Base-by-base conservation (phyloP, 805 yeast genomes). In the Myxozyma vanderwaltii region DNA sequence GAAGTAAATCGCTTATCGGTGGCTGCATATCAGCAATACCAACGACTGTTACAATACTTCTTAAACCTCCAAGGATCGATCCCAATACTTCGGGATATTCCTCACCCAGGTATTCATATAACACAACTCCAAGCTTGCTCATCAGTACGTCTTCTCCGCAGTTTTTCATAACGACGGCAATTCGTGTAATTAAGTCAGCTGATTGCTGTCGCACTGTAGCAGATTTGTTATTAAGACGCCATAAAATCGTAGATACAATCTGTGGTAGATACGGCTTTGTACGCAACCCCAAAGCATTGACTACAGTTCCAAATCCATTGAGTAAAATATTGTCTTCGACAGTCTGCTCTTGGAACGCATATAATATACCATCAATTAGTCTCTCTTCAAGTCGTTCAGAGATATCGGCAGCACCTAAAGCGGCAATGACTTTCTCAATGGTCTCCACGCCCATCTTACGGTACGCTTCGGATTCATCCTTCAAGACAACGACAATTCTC, bases 31-130 rank as follows among this genome's bases (percentile, higher is more conserved):
- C 74, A 0, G 81, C 78, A 13, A 85, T 76, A 7, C 87, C 88
- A 45, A 86, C 79, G 19, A 80, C 82, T 1, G 78, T 74, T 19
- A 89, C 81, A 40, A 91, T 85, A 12, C 83, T 75, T 54, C 80
- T 74, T 66, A 92, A 73, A 0, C 96, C 96, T 17, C 81, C 81
- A 15, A 94, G 75, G 1, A 92, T 81, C 0, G 97, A 88, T 0
- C 96, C 97, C 47, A 94, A 76, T 1, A 91, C 97, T 53, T 91
- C 96, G 0, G 99, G 99, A 65, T 85, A 90, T 4, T 87, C 92
- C 70, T 94, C 99, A 19, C 99, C 99, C 8, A 94, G 77, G 13
- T 94, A 87, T 71, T 94, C 99, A 71, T 87, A 90, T 35, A 94
- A 75, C 15, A 91, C 85, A 23, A 88, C 80, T 4, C 91, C 85